Conservation (phyloP, 805 yeast species). For the Zygosaccharomyces bisporus region DNA sequence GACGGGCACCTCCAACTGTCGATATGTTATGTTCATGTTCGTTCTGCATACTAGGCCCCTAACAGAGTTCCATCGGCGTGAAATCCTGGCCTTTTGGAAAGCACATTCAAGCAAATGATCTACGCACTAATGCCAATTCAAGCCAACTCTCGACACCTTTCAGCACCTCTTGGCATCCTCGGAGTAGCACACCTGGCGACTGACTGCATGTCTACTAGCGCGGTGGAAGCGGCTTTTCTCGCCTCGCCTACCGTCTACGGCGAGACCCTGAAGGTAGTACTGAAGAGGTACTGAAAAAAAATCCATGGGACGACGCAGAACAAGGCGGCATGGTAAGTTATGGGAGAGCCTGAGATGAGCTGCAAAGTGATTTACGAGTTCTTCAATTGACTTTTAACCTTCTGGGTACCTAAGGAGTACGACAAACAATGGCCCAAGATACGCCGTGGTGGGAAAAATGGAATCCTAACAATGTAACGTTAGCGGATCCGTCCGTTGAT, state of each 20-base stretch:
- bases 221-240: background rate
- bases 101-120: too few relatives aligned
- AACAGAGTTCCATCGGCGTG: too few relatives aligned
- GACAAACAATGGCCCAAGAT: background rate
- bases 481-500: constrained; percentile 30
- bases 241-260: background rate
- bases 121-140: too few relatives aligned
- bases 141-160: too few relatives aligned
- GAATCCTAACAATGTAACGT: constrained; percentile 29
- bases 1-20: too few relatives aligned
- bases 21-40: too few relatives aligned
- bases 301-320: background rate
- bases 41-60: too few relatives aligned
- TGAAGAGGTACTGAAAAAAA: background rate
- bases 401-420: background rate
- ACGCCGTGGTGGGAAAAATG: constrained; percentile 20
- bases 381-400: background rate
- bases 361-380: background rate
- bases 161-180: background rate
- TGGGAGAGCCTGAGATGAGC: background rate
- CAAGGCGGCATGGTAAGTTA: background rate
- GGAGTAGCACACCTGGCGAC: background rate
- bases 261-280: background rate
- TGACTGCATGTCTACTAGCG: background rate
- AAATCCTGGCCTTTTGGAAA: too few relatives aligned